A percentile compares a stretch with the other conserved stretches of the same genome.
Evolutionary conservation across 2,329 filamentous ascomycete species (phyloP).

Genomic region (Aspergillus arachidicola): DNA sequence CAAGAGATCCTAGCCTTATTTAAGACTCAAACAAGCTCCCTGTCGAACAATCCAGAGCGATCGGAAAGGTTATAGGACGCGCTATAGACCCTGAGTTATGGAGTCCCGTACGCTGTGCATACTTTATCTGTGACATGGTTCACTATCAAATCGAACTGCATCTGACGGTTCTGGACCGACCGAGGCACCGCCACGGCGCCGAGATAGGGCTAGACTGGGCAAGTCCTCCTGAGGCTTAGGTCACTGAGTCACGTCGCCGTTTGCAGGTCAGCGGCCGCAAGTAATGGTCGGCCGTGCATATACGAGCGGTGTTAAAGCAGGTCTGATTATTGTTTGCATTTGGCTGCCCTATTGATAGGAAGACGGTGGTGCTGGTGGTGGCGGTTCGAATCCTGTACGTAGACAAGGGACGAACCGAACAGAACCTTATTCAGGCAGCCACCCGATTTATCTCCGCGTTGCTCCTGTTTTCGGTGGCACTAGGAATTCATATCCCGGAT

Average conservation of each 20-base stretch:
- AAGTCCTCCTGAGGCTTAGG: neutral
- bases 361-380: neutral
- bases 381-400: neutral
- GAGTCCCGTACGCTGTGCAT: neutral
- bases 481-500: neutral
- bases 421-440: constrained; percentile 1
- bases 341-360: neutral
- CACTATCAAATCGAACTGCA: neutral
- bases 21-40: neutral
- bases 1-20: neutral
- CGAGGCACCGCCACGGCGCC: neutral
- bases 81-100: neutral
- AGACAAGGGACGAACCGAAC: neutral
- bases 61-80: neutral
- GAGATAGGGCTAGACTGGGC: constrained; percentile 4
- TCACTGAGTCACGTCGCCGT: neutral
- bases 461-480: neutral
- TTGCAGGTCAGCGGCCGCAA: neutral
- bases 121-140: constrained; percentile 8
- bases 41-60: neutral
- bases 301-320: neutral
- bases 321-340: neutral
- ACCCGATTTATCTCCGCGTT: constrained; percentile 2
- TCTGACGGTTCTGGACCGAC: neutral
- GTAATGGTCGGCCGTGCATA: neutral